Percentiles rank a stretch among this genome's conserved stretches.
phyloP scores from a whole-genome alignment of 192 early-diverging fungal species.

The Lobulomyces angularis region DNA sequence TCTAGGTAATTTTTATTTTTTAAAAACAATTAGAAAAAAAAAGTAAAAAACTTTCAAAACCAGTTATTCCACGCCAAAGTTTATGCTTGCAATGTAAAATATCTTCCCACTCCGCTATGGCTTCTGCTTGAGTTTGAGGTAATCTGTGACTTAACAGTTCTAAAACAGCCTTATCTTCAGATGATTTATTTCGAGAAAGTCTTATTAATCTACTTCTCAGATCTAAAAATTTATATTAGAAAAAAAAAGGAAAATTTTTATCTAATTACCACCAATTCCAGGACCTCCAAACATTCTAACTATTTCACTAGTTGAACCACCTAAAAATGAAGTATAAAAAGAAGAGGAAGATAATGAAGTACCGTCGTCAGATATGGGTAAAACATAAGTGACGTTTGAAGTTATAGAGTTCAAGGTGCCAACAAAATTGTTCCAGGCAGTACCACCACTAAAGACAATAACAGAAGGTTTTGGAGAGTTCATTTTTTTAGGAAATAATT shows the following conservation, averaged over 20 bases:
- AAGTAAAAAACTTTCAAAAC: neutral
- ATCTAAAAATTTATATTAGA: too few relatives aligned
- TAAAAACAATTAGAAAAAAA: neutral
- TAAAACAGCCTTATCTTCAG: slow-evolving; percentile 48
- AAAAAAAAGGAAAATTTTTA: slow-evolving; percentile 1
- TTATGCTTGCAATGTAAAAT: slow-evolving; percentile 61
- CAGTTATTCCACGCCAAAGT: slow-evolving; percentile 32
- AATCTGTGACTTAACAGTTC: slow-evolving; percentile 57
- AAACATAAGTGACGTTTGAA: slow-evolving; percentile 49
- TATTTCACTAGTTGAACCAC: slow-evolving; percentile 41
- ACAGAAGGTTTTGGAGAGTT: too few relatives aligned
- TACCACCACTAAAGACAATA: slow-evolving; percentile 63
- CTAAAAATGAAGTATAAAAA: neutral
- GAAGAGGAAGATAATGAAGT: slow-evolving; percentile 7
- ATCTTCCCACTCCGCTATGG: slow-evolving; percentile 58
- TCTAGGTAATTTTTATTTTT: too few relatives aligned
- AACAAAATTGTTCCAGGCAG: slow-evolving; percentile 57
- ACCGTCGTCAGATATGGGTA: slow-evolving; percentile 67
- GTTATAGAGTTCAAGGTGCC: slow-evolving; percentile 45
- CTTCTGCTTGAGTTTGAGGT: slow-evolving; percentile 24
- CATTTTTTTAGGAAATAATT: too few relatives aligned
- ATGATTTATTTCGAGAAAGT: neutral
- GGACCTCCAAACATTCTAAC: slow-evolving; percentile 63
- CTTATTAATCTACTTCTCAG: neutral
- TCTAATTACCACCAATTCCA: slow-evolving; percentile 56